These are phyloP conservation scores for Thermothielavioides terrestris DNA, from an alignment of 495 filamentous ascomycete genomes.

Conservation along the genomic window DNA sequence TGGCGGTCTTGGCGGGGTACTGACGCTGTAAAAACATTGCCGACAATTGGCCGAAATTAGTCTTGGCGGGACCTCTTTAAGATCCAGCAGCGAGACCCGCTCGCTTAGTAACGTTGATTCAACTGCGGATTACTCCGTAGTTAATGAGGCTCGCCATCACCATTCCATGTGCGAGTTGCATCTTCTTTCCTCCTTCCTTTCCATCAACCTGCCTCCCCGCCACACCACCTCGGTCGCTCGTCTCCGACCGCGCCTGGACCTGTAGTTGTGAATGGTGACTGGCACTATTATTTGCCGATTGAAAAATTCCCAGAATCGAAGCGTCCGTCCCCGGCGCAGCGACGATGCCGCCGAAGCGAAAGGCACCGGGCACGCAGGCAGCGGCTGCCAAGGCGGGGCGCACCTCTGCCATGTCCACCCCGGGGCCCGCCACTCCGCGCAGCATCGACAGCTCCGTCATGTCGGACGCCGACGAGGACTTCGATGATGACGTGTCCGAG, in stretches of 20 bases:
- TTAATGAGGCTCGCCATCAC: no score
- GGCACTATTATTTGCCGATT: not conserved
- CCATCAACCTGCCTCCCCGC: not conserved
- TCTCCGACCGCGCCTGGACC: not conserved
- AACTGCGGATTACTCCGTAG: no score
- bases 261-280: not conserved
- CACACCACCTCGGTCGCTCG: not conserved
- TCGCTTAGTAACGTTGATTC: no score
- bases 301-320: not conserved
- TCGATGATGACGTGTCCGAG: constrained; percentile 59
- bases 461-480: constrained; percentile 48
- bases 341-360: constrained; percentile 70
- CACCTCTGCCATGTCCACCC: constrained; percentile 57
- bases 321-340: not conserved
- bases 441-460: constrained; percentile 52
- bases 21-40: no score
- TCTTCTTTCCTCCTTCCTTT: not conserved
- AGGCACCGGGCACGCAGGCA: constrained; percentile 51
- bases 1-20: no score
- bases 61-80: no score
- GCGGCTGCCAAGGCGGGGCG: constrained; percentile 46
- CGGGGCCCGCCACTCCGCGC: constrained; percentile 56
- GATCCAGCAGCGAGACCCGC: no score
- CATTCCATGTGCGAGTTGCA: not conserved
- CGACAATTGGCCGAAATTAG: no score